Conservation (phyloP, 345 rosid genomes). For the Stellera chamaejasme region DNA sequence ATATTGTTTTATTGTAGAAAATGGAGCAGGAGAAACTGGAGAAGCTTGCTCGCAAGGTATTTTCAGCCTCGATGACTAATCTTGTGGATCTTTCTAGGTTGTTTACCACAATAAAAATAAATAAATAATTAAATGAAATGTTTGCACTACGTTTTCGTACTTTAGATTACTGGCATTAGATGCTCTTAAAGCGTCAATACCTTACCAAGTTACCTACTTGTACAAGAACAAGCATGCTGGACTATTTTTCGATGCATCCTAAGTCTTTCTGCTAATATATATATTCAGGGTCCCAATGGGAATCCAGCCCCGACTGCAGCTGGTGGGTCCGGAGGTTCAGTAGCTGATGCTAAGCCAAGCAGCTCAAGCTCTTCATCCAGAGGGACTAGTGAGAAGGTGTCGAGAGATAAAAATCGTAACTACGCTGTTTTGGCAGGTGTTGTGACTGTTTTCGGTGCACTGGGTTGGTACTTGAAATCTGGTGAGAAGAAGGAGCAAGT, state of each 20-base stretch:
- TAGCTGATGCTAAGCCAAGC: conserved; percentile 34
- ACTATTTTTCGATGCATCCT: not conserved
- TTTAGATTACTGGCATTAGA: too few species aligned
- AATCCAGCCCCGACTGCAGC: conserved; percentile 46
- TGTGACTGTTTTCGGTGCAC: conserved; percentile 46
- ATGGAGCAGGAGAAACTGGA: conserved; percentile 83
- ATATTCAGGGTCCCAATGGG: conserved; percentile 58
- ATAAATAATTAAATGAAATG: not conserved
- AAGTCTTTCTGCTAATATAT: not conserved
- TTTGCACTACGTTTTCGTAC: not conserved
- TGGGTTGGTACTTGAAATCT: conserved; percentile 86
- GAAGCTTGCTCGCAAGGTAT: conserved; percentile 87
- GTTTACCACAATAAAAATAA: not conserved
- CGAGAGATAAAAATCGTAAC: conserved; percentile 66
- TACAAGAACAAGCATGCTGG: too few species aligned
- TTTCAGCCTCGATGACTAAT: not conserved
- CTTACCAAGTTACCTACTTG: too few species aligned
- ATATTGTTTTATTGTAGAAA: conserved; percentile 46
- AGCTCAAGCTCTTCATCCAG: conserved; percentile 37
- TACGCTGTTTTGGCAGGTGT: conserved; percentile 82
- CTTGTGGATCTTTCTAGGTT: conserved; percentile 2
- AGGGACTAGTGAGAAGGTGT: conserved; percentile 46
- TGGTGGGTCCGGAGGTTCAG: conserved; percentile 28
- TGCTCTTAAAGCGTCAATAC: too few species aligned
- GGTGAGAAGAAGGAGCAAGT: conserved; percentile 64